Evolutionary conservation across 73 alveolate genomes (phyloP).

Genomic region (Paraurostyla sp.): DNA sequence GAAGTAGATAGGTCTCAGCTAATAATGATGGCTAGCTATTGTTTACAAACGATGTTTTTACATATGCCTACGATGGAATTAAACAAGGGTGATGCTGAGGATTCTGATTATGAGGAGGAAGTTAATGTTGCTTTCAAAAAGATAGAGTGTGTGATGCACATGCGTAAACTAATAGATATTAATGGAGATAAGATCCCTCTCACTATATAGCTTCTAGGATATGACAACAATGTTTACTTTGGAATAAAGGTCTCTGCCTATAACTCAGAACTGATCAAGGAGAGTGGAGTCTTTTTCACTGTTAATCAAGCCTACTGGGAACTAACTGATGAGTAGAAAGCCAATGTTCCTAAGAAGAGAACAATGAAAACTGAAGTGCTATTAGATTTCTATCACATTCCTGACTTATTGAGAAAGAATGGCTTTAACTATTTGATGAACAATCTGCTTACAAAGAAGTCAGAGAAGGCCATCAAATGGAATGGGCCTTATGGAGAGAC

Average conservation of each 20-base stretch:
- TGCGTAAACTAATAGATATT: slow-evolving; percentile 42
- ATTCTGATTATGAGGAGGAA: slow-evolving; percentile 60
- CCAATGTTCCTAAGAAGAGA: slow-evolving; percentile 46
- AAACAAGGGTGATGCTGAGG: slow-evolving; percentile 61
- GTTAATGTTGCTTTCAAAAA: slow-evolving; percentile 19
- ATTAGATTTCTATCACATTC: slow-evolving; percentile 45
- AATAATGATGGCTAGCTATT: slow-evolving; percentile 47
- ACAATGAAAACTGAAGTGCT: slow-evolving; percentile 58
- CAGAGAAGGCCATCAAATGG: slow-evolving; percentile 55
- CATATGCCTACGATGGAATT: slow-evolving; percentile 68
- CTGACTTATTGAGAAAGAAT: slow-evolving; percentile 14
- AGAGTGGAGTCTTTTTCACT: slow-evolving; percentile 60
- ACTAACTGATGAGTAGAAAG: slow-evolving; percentile 52
- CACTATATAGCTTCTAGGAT: slow-evolving; percentile 63
- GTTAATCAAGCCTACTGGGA: slow-evolving; percentile 64
- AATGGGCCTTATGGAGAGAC: slow-evolving; percentile 68
- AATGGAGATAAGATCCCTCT: slow-evolving; percentile 56
- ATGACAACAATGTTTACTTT: slow-evolving; percentile 35
- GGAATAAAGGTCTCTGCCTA: slow-evolving; percentile 68
- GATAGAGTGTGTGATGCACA: slow-evolving; percentile 46
- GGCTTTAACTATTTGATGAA: slow-evolving; percentile 41
- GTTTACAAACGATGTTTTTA: slow-evolving; percentile 21
- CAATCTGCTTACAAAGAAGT: slow-evolving; percentile 18
- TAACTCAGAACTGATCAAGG: slow-evolving; percentile 37
- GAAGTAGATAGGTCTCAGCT: slow-evolving; percentile 61